Evolutionary conservation across 2,329 filamentous ascomycete species (phyloP), one percentile per base, ranked within the genome.

Genomic region (Fusarium newnesense): DNA sequence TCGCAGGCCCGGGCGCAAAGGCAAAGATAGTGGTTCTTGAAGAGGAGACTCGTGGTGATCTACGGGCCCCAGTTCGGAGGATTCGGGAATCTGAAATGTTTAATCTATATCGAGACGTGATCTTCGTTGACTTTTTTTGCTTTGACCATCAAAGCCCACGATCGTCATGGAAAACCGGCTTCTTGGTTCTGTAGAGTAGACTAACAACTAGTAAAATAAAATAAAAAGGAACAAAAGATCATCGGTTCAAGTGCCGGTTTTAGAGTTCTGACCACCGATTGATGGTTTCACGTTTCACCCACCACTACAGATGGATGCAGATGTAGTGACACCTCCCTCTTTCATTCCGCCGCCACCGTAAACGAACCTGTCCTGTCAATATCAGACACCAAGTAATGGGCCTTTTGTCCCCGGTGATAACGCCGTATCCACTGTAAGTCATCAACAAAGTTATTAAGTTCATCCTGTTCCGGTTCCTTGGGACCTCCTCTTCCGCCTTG

Each of bases 1-100:
- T 18, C 18, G 26, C 32, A 21, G 21, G 26, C 26, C 13, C 21
- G 39, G 32, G 28, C 53, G 18, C 42, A 44, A 30, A 36, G 32
- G 43, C 16, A 37, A 28, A 53, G 18, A 53, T 13, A 28, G 24
- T 24, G 26, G 37, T 37, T 37, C 44, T 16, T 37, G 28, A 28
- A 24, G 30, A 28, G 34, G 32, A 43, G 26, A 30, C 53, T 62
- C 40, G 50, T 42, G 15, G 18, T 30, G 62, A 64, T 64, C 62
- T 64, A 32, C 61, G 18, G 44, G 57, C 30, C 44, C 37, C 30
- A 18, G 36, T 32, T 19, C 58, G 44, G 62, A 36, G 19, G 3
- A n/a, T 49, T 61, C 60, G 60, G 56, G 36, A 42, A 63, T 63
- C 58, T 30, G 19, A 28, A 40, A 37, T 52, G 37, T 52, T 50